These are phyloP conservation scores for Zancudomyces culisetae DNA, from an alignment of 371 early-diverging fungal species.

Conservation along the genomic window DNA sequence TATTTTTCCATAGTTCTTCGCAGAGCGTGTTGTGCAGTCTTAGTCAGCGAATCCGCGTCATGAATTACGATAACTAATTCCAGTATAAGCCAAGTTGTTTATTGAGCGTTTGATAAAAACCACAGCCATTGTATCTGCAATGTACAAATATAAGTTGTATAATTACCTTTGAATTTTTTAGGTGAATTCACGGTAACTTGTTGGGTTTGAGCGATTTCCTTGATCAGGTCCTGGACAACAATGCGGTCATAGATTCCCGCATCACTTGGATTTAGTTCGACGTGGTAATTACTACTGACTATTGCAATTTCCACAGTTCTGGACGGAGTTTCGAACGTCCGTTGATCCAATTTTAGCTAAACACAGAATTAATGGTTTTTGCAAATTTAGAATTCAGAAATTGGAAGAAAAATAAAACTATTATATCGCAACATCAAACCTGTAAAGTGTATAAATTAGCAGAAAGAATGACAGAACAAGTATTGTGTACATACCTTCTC, in stretches of 20 bases:
- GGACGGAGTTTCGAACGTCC: constrained; percentile 64
- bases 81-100: too few relatives aligned
- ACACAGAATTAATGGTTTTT: neutral
- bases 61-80: constrained; percentile 85
- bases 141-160: too few relatives aligned
- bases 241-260: constrained; percentile 89
- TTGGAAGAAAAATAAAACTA: too few relatives aligned
- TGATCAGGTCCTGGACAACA: constrained; percentile 93
- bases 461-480: neutral
- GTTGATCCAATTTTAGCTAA: constrained; percentile 62
- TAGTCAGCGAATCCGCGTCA: constrained; percentile 84
- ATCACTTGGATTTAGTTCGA: constrained; percentile 87
- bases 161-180: constrained; percentile 57
- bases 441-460: too few relatives aligned
- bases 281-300: constrained; percentile 78
- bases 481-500: constrained; percentile 42
- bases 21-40: constrained; percentile 95
- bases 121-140: too few relatives aligned
- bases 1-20: constrained; percentile 99
- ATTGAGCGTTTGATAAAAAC: too few relatives aligned
- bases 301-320: constrained; percentile 67
- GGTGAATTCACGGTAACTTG: constrained; percentile 69
- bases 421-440: too few relatives aligned
- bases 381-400: neutral
- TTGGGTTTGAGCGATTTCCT: constrained; percentile 96